phyloP scores from a whole-genome alignment of 2,329 filamentous ascomycete species.

The Didymella lethalis region DNA sequence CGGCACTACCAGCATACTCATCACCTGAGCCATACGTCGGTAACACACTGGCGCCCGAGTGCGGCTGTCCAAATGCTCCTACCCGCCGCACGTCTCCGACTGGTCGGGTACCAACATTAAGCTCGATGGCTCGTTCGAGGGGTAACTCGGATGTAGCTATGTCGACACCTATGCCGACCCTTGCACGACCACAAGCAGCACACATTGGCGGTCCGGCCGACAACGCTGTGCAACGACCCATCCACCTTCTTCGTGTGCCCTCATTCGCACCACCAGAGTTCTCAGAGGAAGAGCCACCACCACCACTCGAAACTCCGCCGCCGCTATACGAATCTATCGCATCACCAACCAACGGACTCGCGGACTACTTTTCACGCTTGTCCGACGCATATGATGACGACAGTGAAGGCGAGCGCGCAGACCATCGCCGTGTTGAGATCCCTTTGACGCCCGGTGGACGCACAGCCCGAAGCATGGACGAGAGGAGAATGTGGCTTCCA shows the following conservation, averaged over 20 bases:
- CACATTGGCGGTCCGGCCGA: constrained; percentile 57
- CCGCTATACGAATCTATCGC: constrained; percentile 84
- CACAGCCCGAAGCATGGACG: constrained; percentile 70
- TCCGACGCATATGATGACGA: constrained; percentile 72
- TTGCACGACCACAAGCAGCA: constrained; percentile 61
- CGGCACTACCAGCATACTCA: constrained; percentile 81
- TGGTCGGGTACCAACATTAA: constrained; percentile 63
- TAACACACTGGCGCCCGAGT: constrained; percentile 57
- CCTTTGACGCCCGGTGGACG: constrained; percentile 70
- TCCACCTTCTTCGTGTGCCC: constrained; percentile 82
- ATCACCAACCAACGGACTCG: constrained; percentile 72
- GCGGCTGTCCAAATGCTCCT: constrained; percentile 73
- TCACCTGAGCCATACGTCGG: constrained; percentile 55
- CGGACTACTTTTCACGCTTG: constrained; percentile 86
- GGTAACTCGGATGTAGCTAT: constrained; percentile 37
- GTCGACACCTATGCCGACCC: constrained; percentile 51
- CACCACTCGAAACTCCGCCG: constrained; percentile 78
- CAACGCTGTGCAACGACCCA: constrained; percentile 68
- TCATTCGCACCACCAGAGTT: constrained; percentile 91
- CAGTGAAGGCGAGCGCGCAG: constrained; percentile 56
- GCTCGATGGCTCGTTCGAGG: constrained; percentile 58
- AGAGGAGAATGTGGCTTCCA: constrained; percentile 64
- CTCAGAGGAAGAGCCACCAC: constrained; percentile 79
- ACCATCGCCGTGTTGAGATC: constrained; percentile 59
- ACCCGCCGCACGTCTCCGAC: constrained; percentile 58